phyloP scores from a whole-genome alignment of 2,329 filamentous ascomycete species.

The Ceratocystis eucalypticola region DNA sequence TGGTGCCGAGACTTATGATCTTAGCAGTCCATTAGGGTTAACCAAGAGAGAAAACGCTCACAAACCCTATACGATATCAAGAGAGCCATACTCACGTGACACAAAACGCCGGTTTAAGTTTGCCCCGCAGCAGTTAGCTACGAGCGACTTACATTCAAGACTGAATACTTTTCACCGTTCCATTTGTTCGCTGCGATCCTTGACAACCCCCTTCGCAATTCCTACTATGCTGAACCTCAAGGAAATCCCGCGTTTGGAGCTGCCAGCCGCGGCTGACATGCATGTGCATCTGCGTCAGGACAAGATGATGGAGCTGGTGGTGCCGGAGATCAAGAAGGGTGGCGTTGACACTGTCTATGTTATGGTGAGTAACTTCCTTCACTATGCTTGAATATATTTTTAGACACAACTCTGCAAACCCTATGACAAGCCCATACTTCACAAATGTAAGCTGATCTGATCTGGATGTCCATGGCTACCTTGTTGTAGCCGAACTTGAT shows the following conservation, averaged over 20 bases:
- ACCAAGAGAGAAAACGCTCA: not conserved
- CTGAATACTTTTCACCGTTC: not conserved
- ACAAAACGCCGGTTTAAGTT: not conserved
- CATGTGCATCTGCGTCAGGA: conserved; percentile 60
- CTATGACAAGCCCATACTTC: too few species aligned
- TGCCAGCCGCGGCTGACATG: conserved; percentile 53
- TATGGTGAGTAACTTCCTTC: conserved; percentile 11
- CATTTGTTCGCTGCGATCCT: not conserved
- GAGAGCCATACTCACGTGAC: not conserved
- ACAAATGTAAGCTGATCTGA: conserved; percentile 14
- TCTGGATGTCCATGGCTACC: not conserved
- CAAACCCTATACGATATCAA: not conserved
- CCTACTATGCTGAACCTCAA: conserved; percentile 27
- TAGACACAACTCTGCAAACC: not conserved
- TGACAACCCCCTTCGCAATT: not conserved
- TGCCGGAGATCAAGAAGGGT: conserved; percentile 40
- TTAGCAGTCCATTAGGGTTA: not conserved
- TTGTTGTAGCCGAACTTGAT: conserved; percentile 19
- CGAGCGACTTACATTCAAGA: not conserved
- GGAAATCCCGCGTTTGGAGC: conserved; percentile 31
- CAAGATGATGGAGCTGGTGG: conserved; percentile 45
- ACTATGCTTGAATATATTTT: not conserved
- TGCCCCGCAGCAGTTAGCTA: not conserved
- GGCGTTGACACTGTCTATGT: conserved; percentile 52
- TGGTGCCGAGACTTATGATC: too few species aligned